Conservation (phyloP, 345 rosid genomes). For the Hevea brasiliensis region DNA sequence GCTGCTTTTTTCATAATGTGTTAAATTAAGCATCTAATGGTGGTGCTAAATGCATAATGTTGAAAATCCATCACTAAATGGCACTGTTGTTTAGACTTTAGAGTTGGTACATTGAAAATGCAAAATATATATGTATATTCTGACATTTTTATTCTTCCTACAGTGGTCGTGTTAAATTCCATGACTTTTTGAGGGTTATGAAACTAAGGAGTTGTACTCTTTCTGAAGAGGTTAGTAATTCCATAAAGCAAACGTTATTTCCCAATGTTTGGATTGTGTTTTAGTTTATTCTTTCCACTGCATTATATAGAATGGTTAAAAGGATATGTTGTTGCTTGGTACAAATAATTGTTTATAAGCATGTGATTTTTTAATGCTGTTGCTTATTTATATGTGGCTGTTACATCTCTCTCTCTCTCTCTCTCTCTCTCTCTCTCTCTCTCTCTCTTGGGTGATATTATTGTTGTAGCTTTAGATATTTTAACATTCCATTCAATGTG, state of each 20-base stretch:
- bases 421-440: neutral
- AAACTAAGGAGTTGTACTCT: conserved; percentile 60
- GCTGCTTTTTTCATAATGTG: neutral
- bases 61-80: neutral
- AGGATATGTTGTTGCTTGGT: neutral
- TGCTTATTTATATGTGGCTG: neutral
- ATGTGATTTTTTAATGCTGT: neutral
- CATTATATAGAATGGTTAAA: neutral
- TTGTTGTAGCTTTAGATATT: neutral
- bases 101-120: neutral
- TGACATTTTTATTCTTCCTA: conserved; percentile 22
- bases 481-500: neutral
- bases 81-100: neutral
- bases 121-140: neutral
- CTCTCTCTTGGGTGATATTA: neutral
- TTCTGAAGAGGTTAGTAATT: conserved; percentile 59
- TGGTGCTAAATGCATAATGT: neutral
- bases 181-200: conserved; percentile 58
- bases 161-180: conserved; percentile 74
- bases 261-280: neutral
- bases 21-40: neutral
- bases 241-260: neutral
- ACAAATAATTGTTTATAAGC: conserved; percentile 10
- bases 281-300: neutral
- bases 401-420: neutral